A percentile compares a stretch with the other conserved stretches of the same genome.
These are phyloP conservation scores for Ceratobasidium sp. DNA, from an alignment of 1,284 basidiomycete genomes.

Conservation along the genomic window DNA sequence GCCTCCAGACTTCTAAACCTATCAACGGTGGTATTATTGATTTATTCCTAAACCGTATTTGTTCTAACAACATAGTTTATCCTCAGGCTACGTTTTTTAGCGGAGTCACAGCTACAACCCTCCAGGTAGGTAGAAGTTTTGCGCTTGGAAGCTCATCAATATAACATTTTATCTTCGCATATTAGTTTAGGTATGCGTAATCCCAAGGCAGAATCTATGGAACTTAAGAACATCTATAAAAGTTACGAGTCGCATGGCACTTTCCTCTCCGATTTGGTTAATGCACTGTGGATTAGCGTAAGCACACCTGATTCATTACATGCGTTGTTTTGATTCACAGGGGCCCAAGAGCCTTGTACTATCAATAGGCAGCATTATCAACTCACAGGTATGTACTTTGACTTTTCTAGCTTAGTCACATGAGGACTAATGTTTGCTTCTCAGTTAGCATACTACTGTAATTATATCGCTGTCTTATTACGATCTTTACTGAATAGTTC, in stretches of 20 bases:
- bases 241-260: not conserved
- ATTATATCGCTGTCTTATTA: no score
- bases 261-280: slow-evolving; percentile 61
- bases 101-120: slow-evolving; percentile 69
- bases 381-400: slow-evolving; percentile 66
- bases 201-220: not conserved
- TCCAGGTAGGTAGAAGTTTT: slow-evolving; percentile 44
- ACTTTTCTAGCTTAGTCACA: not conserved
- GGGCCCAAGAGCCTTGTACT: slow-evolving; percentile 72
- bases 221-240: not conserved
- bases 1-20: slow-evolving; percentile 76
- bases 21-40: slow-evolving; percentile 65
- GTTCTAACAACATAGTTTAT: no score
- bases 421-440: not conserved
- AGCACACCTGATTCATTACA: not conserved
- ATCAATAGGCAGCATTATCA: slow-evolving; percentile 81
- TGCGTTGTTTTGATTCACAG: not conserved
- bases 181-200: slow-evolving; percentile 7
- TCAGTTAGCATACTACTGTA: slow-evolving; percentile 49
- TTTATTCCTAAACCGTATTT: no score
- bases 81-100: slow-evolving; percentile 76
- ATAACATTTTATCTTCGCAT: not conserved
- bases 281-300: slow-evolving; percentile 75
- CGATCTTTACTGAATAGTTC: not conserved
- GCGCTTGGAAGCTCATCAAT: no score